phyloP scores from a whole-genome alignment of 2,329 filamentous ascomycete species.

The Trichoderma sp. region DNA sequence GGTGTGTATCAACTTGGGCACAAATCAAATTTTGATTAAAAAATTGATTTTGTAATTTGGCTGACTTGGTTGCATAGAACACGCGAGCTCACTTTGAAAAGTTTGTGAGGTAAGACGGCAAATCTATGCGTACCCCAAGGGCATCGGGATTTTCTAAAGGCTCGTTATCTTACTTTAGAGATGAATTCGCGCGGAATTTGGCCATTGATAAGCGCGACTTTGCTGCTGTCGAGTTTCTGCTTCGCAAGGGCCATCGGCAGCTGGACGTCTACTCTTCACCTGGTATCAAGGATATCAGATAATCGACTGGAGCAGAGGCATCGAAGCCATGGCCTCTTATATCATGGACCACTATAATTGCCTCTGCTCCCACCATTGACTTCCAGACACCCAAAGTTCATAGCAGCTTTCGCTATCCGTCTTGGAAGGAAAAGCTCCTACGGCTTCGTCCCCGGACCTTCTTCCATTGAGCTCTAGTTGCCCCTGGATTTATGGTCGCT shows the following conservation, averaged over 20 bases:
- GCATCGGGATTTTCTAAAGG: too few relatives aligned
- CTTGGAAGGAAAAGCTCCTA: neutral
- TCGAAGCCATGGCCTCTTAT: neutral
- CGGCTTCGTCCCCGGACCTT: neutral
- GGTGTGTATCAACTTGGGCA: conserved; percentile 48
- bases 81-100: conserved; percentile 64
- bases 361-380: neutral
- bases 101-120: conserved; percentile 61
- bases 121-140: too few relatives aligned
- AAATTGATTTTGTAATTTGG: neutral
- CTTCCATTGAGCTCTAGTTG: neutral
- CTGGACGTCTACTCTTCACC: conserved; percentile 80
- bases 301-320: neutral
- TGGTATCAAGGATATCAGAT: conserved; percentile 75
- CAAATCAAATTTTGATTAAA: neutral
- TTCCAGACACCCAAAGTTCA: neutral
- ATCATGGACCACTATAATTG: neutral
- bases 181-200: conserved; percentile 75
- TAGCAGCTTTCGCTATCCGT: neutral
- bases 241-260: conserved; percentile 80
- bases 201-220: conserved; percentile 82
- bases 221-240: conserved; percentile 78
- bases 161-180: conserved; percentile 47
- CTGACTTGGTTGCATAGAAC: conserved; percentile 45
- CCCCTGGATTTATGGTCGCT: conserved; percentile 5